Base-by-base conservation (phyloP, 2,329 filamentous ascomycete species). In the Talaromyces pinophilus region DNA sequence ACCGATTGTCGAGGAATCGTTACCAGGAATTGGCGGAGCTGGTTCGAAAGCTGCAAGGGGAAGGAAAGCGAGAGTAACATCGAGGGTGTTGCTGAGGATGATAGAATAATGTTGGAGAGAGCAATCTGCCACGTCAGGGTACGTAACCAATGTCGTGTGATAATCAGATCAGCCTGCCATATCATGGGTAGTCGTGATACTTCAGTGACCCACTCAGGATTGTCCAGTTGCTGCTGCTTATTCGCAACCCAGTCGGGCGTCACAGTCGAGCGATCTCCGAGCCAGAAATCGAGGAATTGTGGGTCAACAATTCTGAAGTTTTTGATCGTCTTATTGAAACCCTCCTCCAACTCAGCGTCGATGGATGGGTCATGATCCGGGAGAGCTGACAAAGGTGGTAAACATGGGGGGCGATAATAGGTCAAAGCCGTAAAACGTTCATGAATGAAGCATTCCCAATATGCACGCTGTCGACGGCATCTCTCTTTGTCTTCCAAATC, bases 371-470 rank as follows among this genome's bases (percentile, higher is more conserved):
- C 81, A 62, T 77, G 74, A 55, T 81, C 78, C 0, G 81, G 81
- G 5, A 80, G 72, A 2, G 71, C 71, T 13, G 73, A 73, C 19
- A 82, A 73, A 13, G 79, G 77, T 5, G 74, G 75, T n/a, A 82
- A 70, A 10, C 79, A 78, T 4, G 78, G 75, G n/a, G 74, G 77
- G 5, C 81, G 81, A 52, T 84, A 84, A 46, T 84, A 81, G 3
- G 83, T 76, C 30, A 86, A 82, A 40, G 82, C 82, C n/a, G 84
- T 71, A 70, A 86, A 87, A 17, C 85, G 81, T 71, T 87, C 85
- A 67, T 86, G 84, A 38, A 87, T 84, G 69, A 83, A 86, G 13
- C 80, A 81, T 68, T 85, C 81, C 84, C 85, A 87, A 71, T 86
- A 86, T 0, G 85, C 72, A 2, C 85, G 78, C 68, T 85, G 83